phyloP scores from a whole-genome alignment of 1,139 yeast species.

The Taiozyma sp. region DNA sequence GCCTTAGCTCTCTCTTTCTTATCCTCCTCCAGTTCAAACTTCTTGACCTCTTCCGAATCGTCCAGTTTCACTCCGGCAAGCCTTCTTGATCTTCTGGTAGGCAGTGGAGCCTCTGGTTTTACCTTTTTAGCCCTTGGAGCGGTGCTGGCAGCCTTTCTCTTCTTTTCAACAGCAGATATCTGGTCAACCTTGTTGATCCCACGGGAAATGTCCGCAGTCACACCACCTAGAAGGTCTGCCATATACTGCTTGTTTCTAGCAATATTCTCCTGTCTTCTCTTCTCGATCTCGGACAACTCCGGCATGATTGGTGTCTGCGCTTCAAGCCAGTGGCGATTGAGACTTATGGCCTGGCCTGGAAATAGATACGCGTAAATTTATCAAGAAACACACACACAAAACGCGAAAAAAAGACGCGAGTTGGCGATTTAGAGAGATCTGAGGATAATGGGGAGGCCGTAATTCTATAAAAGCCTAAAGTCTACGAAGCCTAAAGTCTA shows the following conservation, averaged over 20 bases:
- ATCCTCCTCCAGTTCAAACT: constrained; percentile 31
- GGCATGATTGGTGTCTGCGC: background rate
- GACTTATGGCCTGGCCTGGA: background rate
- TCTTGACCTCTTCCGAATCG: constrained; percentile 25
- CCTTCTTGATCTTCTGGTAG: constrained; percentile 62
- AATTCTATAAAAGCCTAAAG: too few species aligned
- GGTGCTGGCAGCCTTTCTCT: constrained; percentile 2
- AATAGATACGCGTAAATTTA: background rate
- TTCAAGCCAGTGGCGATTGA: background rate
- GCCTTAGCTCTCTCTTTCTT: constrained; percentile 33
- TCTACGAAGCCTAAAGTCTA: background rate
- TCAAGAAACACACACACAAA: background rate
- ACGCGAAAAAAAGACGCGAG: background rate
- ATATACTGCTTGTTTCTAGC: constrained; percentile 50
- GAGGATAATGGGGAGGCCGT: background rate
- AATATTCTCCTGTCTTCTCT: constrained; percentile 59
- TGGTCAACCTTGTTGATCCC: constrained; percentile 21
- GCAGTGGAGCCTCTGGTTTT: constrained; percentile 28
- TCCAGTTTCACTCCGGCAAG: constrained; percentile 51
- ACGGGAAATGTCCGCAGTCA: constrained; percentile 32
- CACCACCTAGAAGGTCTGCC: constrained; percentile 37
- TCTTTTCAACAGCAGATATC: constrained; percentile 19
- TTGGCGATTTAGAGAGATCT: background rate
- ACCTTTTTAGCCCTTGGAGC: constrained; percentile 15
- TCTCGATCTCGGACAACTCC: constrained; percentile 59